Conservation (phyloP, 1,284 basidiomycete species). For the Sphagnurus paluster region DNA sequence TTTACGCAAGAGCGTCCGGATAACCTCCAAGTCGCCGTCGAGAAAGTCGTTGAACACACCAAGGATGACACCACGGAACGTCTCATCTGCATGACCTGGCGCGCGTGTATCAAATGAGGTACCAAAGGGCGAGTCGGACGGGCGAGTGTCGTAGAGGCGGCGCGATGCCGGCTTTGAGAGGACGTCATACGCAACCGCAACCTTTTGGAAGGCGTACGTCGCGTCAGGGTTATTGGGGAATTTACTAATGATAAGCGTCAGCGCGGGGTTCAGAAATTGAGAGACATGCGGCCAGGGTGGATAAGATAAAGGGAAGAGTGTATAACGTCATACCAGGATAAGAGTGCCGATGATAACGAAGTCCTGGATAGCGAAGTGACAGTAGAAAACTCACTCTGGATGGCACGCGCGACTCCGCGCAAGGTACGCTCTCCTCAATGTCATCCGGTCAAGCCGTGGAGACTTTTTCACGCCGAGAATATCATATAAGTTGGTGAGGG, state of each 20-base stretch:
- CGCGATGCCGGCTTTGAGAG: conserved; percentile 72
- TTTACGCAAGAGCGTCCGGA: conserved; percentile 72
- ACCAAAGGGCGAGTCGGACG: conserved; percentile 47
- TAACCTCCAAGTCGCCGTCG: conserved; percentile 81
- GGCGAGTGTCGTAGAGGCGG: conserved; percentile 66
- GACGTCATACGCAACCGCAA: conserved; percentile 81
- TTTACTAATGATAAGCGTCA: conserved; percentile 52
- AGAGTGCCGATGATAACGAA: too few relatives aligned
- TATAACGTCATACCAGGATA: too few relatives aligned
- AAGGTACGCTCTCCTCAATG: conserved; percentile 76
- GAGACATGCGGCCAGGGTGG: conserved; percentile 2
- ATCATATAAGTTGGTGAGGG: conserved; percentile 67
- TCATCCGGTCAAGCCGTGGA: conserved; percentile 56
- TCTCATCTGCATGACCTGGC: conserved; percentile 66
- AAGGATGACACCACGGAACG: conserved; percentile 71
- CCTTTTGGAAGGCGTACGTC: conserved; percentile 83
- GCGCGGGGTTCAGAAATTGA: conserved; percentile 6
- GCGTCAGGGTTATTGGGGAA: conserved; percentile 76
- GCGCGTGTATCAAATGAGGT: conserved; percentile 54
- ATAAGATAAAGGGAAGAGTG: too few relatives aligned
- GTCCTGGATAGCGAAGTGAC: too few relatives aligned
- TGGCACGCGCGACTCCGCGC: conserved; percentile 76
- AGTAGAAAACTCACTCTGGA: conserved; percentile 67
- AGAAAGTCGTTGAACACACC: conserved; percentile 80
- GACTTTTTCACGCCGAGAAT: conserved; percentile 66